phyloP scores from a whole-genome alignment of 208 protist genomes.

The Trypanosoma mega region DNA sequence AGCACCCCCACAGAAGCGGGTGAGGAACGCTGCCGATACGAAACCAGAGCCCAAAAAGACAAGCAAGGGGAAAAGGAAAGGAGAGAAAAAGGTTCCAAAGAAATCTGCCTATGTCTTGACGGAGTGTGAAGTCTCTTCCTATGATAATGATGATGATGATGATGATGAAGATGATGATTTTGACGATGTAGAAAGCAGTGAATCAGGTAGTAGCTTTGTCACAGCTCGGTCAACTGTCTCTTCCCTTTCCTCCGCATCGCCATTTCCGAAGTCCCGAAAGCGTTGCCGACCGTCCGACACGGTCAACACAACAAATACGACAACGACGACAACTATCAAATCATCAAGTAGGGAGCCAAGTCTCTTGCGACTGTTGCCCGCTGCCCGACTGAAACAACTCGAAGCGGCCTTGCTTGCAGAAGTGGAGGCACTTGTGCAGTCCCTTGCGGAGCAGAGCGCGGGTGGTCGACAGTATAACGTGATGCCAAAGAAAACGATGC shows the following conservation, averaged over 20 bases:
- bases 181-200: not conserved
- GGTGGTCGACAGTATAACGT: constrained; percentile 85
- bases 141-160: not conserved
- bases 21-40: not conserved
- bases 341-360: too few relatives aligned
- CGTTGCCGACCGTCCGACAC: not conserved
- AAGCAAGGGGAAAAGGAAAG: not conserved
- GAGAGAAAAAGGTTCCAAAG: not conserved
- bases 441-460: constrained; percentile 67
- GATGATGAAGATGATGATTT: not conserved
- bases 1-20: not conserved
- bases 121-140: constrained; percentile 16
- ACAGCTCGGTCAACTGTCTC: not conserved
- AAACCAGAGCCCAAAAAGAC: not conserved
- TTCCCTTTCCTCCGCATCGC: not conserved
- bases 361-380: too few relatives aligned
- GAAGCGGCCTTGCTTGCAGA: constrained; percentile 48
- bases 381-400: constrained; percentile 49
- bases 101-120: constrained; percentile 7
- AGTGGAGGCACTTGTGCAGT: constrained; percentile 71
- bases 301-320: not conserved
- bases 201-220: not conserved
- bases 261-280: not conserved
- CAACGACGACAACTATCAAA: constrained; percentile 24
- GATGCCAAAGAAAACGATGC: constrained; percentile 79